These are phyloP conservation scores for Cyphellophora attinorum DNA, from an alignment of 2,329 filamentous ascomycete species.

Conservation along the genomic window DNA sequence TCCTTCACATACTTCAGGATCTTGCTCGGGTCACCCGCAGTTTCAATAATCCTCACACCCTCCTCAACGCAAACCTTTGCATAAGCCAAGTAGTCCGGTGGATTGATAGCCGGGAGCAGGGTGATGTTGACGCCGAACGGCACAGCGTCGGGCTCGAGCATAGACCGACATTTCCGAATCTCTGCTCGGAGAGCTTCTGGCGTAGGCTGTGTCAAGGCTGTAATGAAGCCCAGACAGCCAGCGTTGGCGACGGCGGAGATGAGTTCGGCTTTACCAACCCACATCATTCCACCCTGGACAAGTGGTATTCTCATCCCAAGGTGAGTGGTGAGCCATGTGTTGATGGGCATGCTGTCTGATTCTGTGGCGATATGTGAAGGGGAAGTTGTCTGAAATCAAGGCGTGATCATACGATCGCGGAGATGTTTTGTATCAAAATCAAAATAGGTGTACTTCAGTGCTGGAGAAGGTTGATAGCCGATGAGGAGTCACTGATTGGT, in stretches of 20 bases:
- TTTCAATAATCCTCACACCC: slow-evolving; percentile 2
- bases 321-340: neutral
- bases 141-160: neutral
- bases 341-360: neutral
- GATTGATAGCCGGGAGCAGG: neutral
- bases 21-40: neutral
- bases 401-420: too few species aligned
- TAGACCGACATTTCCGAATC: slow-evolving; percentile 1
- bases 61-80: slow-evolving; percentile 1
- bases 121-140: slow-evolving; percentile 3
- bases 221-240: slow-evolving; percentile 1
- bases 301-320: neutral
- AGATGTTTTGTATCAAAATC: too few species aligned
- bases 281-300: slow-evolving; percentile 1
- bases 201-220: slow-evolving; percentile 1
- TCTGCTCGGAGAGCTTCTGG: slow-evolving; percentile 1
- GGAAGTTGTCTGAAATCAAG: too few species aligned
- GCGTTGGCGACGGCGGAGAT: slow-evolving; percentile 2
- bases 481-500: too few species aligned
- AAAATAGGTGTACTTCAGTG: too few species aligned
- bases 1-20: slow-evolving; percentile 1
- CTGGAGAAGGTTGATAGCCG: too few species aligned
- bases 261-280: slow-evolving; percentile 2
- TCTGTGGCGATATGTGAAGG: too few species aligned
- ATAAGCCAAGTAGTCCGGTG: neutral